Base-by-base conservation (phyloP, 1,284 basidiomycete genomes). In the Melanopsichium pennsylvanicum region DNA sequence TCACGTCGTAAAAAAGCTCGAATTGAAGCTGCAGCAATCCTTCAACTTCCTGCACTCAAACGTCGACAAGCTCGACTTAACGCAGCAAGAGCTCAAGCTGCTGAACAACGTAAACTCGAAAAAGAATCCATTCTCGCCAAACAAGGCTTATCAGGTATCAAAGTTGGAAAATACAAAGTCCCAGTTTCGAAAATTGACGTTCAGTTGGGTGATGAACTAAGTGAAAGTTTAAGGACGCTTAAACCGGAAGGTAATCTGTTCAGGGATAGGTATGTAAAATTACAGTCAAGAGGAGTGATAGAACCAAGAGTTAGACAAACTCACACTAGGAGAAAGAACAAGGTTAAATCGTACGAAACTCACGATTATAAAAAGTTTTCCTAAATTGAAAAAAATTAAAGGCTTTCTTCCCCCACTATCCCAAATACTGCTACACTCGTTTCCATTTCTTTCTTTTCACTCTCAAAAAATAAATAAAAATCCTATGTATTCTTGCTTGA, bases 201-300 rank as follows among this genome's bases (percentile, higher is more conserved):
- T 13, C 94, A 97, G 82, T 86, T 95, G 0, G 91, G 91, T 5
- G 93, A 97, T 70, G 93, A 97, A 76, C 82, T 97, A 33, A 89
- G 87, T 55, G 95, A 97, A 82, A 92, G 85, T 75, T 82, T 97
- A 70, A 84, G 94, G 42, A 88, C 86, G 44, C 83, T 98, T 72
- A 93, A 93, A 86, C 90, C 91, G 16, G 93, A 96, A 83, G 93
- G 93, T 26, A 96, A 95, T 81, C 82, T 95, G 22, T 96, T 95
- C 86, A 86, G 88, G 37, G 93, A 96, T 80, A 87, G 93, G 3
- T 94, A 93, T 84, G 81, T 89, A 36, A 91, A 87, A 73, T 81
- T 92, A 81, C 90, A 93, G 72, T 87, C 90, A 48, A 85, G 90
- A 19, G 90, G 88, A 0, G 83, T 91, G 32, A 83, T 91, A 25